Conservation (phyloP, 1,284 basidiomycete genomes). For the Binderoboletus segoi region DNA sequence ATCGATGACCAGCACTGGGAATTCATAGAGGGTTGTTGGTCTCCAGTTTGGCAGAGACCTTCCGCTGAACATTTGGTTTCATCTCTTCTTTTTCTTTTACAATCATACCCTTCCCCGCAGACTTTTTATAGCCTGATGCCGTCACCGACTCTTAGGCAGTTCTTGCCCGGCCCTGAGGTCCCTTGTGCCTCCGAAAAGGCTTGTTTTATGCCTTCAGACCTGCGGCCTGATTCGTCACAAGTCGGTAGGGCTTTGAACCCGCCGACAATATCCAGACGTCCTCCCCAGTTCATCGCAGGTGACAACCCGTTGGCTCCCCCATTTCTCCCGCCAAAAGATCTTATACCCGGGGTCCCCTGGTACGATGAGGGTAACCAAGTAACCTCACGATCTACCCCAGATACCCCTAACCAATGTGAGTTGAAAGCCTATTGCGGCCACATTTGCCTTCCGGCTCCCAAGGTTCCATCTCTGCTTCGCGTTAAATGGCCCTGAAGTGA, state of each 20-base stretch:
- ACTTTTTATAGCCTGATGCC: neutral
- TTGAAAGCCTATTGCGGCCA: no score
- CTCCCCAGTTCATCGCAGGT: no score
- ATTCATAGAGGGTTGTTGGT: conserved; percentile 15
- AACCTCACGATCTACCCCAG: no score
- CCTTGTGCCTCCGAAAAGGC: neutral
- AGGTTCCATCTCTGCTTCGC: neutral
- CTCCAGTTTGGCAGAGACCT: conserved; percentile 1
- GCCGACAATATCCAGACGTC: neutral
- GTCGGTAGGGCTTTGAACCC: no score
- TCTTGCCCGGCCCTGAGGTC: neutral
- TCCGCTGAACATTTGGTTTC: neutral
- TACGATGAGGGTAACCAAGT: no score
- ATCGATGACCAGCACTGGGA: conserved; percentile 12
- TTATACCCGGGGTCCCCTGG: neutral
- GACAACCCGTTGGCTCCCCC: neutral
- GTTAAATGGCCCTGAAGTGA: neutral
- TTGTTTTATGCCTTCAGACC: neutral
- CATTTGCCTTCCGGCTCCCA: neutral
- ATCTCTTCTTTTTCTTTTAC: conserved; percentile 35
- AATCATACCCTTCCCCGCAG: neutral
- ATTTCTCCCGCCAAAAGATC: neutral
- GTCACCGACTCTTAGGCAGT: no score
- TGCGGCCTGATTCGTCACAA: no score
- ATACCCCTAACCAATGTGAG: neutral